These are phyloP conservation scores for Calonectria naviculata DNA, from an alignment of 2,329 filamentous ascomycete species.

Conservation along the genomic window DNA sequence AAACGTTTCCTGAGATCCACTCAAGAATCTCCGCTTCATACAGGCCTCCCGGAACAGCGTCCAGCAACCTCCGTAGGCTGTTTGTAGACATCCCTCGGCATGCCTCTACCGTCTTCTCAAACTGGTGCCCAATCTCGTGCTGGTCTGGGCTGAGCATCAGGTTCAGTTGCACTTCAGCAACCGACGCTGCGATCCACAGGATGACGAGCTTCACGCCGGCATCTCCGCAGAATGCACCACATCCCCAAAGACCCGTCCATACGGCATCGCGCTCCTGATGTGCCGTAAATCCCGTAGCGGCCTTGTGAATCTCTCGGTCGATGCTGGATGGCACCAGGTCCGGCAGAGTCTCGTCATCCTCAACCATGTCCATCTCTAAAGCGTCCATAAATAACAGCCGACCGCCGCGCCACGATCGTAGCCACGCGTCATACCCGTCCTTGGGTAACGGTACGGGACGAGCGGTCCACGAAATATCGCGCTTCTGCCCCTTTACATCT, in stretches of 20 bases:
- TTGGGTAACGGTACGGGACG: not conserved
- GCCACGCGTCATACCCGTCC: not conserved
- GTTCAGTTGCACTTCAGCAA: slow-evolving; percentile 32
- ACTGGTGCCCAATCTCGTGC: slow-evolving; percentile 25
- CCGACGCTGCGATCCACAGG: slow-evolving; percentile 46
- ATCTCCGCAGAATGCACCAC: slow-evolving; percentile 49
- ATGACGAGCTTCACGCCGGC: slow-evolving; percentile 44
- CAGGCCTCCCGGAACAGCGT: slow-evolving; percentile 13
- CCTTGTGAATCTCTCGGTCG: slow-evolving; percentile 45
- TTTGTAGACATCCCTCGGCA: slow-evolving; percentile 11
- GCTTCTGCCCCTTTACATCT: slow-evolving; percentile 42
- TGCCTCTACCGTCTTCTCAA: slow-evolving; percentile 16
- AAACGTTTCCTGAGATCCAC: slow-evolving; percentile 21
- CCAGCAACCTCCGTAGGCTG: slow-evolving; percentile 14
- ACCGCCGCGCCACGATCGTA: slow-evolving; percentile 32
- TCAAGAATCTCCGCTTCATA: slow-evolving; percentile 22
- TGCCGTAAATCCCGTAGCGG: slow-evolving; percentile 41
- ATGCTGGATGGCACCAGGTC: slow-evolving; percentile 42
- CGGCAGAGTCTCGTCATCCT: slow-evolving; percentile 29
- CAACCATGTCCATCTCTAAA: slow-evolving; percentile 46
- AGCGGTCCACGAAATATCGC: slow-evolving; percentile 40
- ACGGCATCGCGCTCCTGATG: slow-evolving; percentile 28
- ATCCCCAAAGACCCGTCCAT: slow-evolving; percentile 47
- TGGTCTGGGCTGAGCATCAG: slow-evolving; percentile 30
- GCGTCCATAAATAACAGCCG: slow-evolving; percentile 51